phyloP scores from a whole-genome alignment of 2,329 filamentous ascomycete genomes.

The Colletotrichum nymphaeae region DNA sequence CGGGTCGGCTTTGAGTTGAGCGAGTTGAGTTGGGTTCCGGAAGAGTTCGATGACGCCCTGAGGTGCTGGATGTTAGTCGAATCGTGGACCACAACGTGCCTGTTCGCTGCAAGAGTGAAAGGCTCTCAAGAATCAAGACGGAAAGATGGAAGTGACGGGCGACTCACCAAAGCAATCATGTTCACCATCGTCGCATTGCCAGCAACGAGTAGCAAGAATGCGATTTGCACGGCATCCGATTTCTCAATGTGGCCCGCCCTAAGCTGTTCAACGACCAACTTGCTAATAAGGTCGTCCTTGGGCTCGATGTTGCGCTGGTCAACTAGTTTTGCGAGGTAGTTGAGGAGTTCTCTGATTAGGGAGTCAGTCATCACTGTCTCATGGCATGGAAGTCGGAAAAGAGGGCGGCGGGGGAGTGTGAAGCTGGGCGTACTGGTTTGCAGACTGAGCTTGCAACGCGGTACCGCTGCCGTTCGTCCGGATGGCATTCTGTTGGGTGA shows the following conservation, averaged over 20 bases:
- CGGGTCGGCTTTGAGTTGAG: constrained; percentile 52
- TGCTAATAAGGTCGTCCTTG: constrained; percentile 58
- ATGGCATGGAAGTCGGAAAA: background rate
- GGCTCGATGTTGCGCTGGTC: constrained; percentile 52
- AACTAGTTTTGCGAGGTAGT: constrained; percentile 56
- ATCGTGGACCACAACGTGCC: too few species aligned
- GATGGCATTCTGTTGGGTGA: constrained; percentile 59
- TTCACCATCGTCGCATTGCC: constrained; percentile 65
- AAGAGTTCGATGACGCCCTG: constrained; percentile 57
- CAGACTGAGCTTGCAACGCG: constrained; percentile 56
- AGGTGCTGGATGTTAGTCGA: background rate
- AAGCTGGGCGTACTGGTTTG: constrained; percentile 50
- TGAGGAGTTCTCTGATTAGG: constrained; percentile 50
- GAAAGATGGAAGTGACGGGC: background rate
- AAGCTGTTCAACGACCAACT: constrained; percentile 54
- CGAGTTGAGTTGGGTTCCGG: constrained; percentile 55
- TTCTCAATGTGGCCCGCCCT: constrained; percentile 51
- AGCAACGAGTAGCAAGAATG: constrained; percentile 61
- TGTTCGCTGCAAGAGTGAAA: background rate
- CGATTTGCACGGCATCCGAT: constrained; percentile 57
- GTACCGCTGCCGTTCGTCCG: constrained; percentile 59
- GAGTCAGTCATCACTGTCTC: too few species aligned
- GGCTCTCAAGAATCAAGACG: background rate
- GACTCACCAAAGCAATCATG: constrained; percentile 58
- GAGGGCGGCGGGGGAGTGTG: background rate